Percentiles rank a stretch among this genome's conserved stretches.
These are phyloP conservation scores for Hylodesmum podocarpum DNA, from an alignment of 306 rosid genomes.

Conservation along the genomic window DNA sequence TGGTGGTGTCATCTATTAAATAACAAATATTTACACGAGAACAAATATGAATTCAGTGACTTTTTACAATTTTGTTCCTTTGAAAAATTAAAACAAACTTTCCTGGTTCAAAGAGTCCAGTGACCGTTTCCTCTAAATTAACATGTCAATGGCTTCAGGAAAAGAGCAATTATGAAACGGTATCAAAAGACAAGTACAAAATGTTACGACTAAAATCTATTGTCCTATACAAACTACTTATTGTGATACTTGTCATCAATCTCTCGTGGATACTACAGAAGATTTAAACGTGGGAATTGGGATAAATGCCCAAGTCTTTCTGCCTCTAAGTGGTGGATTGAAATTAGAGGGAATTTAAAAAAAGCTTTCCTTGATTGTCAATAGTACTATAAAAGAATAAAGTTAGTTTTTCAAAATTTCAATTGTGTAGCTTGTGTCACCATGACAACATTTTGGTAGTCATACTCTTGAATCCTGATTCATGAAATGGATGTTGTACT, in stretches of 20 bases:
- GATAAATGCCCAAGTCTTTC: constrained; percentile 18
- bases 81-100: no score
- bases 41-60: no score
- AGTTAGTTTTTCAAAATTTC: not conserved
- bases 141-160: not conserved
- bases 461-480: constrained; percentile 11
- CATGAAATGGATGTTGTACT: constrained; percentile 24
- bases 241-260: constrained; percentile 12
- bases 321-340: constrained; percentile 1
- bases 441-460: constrained; percentile 23
- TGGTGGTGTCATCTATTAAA: no score
- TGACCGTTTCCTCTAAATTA: no score
- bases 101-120: no score
- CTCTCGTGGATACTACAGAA: constrained; percentile 9
- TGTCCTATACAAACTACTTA: not conserved
- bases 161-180: not conserved
- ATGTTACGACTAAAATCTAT: not conserved
- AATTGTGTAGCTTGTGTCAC: constrained; percentile 11
- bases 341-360: constrained; percentile 20
- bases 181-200: not conserved
- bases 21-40: no score
- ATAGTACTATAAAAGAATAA: constrained; percentile 30
- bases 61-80: no score
- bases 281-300: constrained; percentile 13
- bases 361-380: constrained; percentile 21